Evolutionary conservation across 2,329 filamentous ascomycete species (phyloP).

Genomic region (Colletotrichum higginsianum): DNA sequence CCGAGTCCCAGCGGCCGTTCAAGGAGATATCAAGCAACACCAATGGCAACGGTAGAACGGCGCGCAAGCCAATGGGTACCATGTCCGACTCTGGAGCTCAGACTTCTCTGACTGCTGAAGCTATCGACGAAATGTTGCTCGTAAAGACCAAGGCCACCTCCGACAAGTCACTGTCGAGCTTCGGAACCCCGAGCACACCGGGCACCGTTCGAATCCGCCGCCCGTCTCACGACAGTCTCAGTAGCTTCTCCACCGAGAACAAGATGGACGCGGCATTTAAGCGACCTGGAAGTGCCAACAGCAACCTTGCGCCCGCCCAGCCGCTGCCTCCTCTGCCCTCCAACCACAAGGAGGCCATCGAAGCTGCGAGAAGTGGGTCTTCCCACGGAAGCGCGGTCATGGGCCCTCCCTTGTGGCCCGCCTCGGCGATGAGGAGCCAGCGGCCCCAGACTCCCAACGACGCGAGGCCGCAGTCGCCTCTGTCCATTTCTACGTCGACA

Average conservation of each 20-base stretch:
- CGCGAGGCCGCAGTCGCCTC: constrained; percentile 60
- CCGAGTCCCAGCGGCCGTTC: constrained; percentile 72
- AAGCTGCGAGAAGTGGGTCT: constrained; percentile 78
- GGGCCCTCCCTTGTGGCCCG: constrained; percentile 88
- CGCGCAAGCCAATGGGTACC: constrained; percentile 57
- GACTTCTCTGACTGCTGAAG: constrained; percentile 85
- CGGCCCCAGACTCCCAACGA: constrained; percentile 75
- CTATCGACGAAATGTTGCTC: constrained; percentile 83
- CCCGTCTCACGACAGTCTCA: constrained; percentile 64
- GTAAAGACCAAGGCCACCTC: constrained; percentile 59
- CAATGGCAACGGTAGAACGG: constrained; percentile 51
- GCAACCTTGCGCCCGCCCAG: constrained; percentile 64
- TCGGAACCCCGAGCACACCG: constrained; percentile 56
- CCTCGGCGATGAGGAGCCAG: constrained; percentile 74
- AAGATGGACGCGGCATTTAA: constrained; percentile 45
- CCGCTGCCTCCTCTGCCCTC: constrained; percentile 80
- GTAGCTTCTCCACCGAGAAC: constrained; percentile 52
- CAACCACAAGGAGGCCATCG: constrained; percentile 88
- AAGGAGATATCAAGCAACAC: constrained; percentile 75
- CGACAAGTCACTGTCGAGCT: constrained; percentile 56
- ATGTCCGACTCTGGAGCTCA: constrained; percentile 83
- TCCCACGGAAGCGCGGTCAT: constrained; percentile 69
- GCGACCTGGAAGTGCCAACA: constrained; percentile 82
- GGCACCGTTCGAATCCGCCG: constrained; percentile 61
- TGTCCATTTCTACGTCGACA: constrained; percentile 59